These are phyloP conservation scores for Glaciozyma martinii DNA, from an alignment of 768 basidiomycete species.

Conservation along the genomic window DNA sequence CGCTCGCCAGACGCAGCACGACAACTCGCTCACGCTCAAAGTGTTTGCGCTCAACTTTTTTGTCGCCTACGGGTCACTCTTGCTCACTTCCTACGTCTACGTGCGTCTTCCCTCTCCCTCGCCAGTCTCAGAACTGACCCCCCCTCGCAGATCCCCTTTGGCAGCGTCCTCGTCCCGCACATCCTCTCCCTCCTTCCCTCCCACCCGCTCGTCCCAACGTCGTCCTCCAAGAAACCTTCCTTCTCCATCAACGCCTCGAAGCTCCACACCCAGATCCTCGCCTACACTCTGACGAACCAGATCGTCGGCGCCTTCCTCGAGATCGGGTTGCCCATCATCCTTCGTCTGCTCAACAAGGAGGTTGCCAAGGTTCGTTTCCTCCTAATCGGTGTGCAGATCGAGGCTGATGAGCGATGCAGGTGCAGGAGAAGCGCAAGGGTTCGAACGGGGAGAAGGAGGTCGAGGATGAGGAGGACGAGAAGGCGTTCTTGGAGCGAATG, in stretches of 20 bases:
- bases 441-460: slow-evolving; percentile 49
- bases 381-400: not conserved
- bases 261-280: slow-evolving; percentile 85
- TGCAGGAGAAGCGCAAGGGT: slow-evolving; percentile 43
- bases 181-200: slow-evolving; percentile 21
- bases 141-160: slow-evolving; percentile 33
- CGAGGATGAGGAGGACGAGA: slow-evolving; percentile 50
- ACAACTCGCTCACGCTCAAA: slow-evolving; percentile 75
- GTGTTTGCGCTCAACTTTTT: slow-evolving; percentile 80
- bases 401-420: slow-evolving; percentile 37
- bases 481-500: slow-evolving; percentile 68
- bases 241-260: slow-evolving; percentile 49
- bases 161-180: slow-evolving; percentile 28
- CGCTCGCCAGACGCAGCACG: slow-evolving; percentile 60
- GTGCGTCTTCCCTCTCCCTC: slow-evolving; percentile 54
- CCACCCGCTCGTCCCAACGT: slow-evolving; percentile 2
- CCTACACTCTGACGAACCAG: slow-evolving; percentile 54
- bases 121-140: too few species aligned
- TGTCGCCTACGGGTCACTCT: slow-evolving; percentile 76
- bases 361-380: slow-evolving; percentile 20
- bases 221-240: slow-evolving; percentile 51
- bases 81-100: slow-evolving; percentile 88
- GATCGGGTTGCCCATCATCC: slow-evolving; percentile 67
- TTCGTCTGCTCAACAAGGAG: slow-evolving; percentile 47
- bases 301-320: slow-evolving; percentile 67